phyloP scores from a whole-genome alignment of 352 stramenopile species.

The Thalassiosira allenii region DNA sequence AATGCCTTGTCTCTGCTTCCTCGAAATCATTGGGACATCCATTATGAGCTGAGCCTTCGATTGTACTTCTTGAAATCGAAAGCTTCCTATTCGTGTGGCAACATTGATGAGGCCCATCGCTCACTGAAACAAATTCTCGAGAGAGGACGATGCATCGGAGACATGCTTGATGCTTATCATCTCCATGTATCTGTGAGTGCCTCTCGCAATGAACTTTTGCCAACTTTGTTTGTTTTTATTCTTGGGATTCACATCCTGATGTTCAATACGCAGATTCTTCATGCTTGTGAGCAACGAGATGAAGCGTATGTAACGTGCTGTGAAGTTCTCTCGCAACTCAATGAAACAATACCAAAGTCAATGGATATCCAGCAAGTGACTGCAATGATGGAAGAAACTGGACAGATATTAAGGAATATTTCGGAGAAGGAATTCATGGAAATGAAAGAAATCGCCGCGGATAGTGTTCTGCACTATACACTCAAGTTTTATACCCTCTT shows the following conservation, averaged over 20 bases:
- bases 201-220: background rate
- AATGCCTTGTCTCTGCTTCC: constrained; percentile 32
- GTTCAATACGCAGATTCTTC: constrained; percentile 26
- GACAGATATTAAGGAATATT: constrained; percentile 7
- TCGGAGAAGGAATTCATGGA: constrained; percentile 23
- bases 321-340: constrained; percentile 41
- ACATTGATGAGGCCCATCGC: constrained; percentile 14
- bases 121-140: constrained; percentile 29
- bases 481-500: constrained; percentile 44
- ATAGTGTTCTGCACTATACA: background rate
- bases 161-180: constrained; percentile 52
- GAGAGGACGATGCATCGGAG: constrained; percentile 26
- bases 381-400: constrained; percentile 28
- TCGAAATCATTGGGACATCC: constrained; percentile 25
- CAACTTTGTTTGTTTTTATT: background rate
- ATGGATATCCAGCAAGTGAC: constrained; percentile 9
- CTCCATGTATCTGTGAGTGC: constrained; percentile 35
- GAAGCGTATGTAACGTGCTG: constrained; percentile 23
- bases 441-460: constrained; percentile 24
- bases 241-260: background rate
- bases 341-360: constrained; percentile 45
- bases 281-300: constrained; percentile 15
- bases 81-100: constrained; percentile 36
- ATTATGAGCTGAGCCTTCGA: constrained; percentile 38
- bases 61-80: constrained; percentile 27